Evolutionary conservation across 192 early-diverging fungal genomes (phyloP).

Genomic region (Mortierella antarctica): DNA sequence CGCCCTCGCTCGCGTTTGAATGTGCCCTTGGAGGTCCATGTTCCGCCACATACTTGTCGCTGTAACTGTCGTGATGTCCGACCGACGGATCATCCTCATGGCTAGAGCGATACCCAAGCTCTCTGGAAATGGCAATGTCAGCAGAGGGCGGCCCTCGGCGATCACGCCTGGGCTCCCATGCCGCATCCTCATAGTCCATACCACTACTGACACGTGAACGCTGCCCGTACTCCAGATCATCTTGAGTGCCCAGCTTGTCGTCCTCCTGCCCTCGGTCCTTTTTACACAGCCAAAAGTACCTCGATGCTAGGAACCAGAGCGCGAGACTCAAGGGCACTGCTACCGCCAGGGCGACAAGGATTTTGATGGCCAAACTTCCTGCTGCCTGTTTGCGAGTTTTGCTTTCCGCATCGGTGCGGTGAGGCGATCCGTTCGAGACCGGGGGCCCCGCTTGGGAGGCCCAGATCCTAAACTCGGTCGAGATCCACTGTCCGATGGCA

Average conservation of each 20-base stretch:
- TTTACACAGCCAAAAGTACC: not conserved
- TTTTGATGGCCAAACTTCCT: not conserved
- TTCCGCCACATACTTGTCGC: conserved; percentile 18
- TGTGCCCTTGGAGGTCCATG: not conserved
- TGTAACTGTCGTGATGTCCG: conserved; percentile 20
- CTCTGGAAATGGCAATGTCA: not conserved
- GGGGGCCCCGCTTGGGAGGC: not conserved
- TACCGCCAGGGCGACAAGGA: conserved; percentile 1
- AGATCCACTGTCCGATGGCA: not conserved
- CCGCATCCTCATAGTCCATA: not conserved
- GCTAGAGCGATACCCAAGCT: conserved; percentile 5
- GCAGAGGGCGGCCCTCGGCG: conserved; percentile 2
- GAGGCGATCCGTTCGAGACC: no score
- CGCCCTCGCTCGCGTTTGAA: not conserved
- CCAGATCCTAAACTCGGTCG: conserved; percentile 16
- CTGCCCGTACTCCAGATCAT: not conserved
- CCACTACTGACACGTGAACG: not conserved
- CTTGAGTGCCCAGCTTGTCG: not conserved
- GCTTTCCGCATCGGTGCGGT: no score
- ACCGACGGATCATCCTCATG: conserved; percentile 25
- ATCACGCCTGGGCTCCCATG: not conserved
- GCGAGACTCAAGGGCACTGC: conserved; percentile 2
- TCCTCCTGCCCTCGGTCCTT: not conserved
- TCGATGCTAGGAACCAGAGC: conserved; percentile 2
- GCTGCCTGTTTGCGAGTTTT: no score